Percentiles rank a stretch among this genome's conserved stretches.
Evolutionary conservation across 2,329 filamentous ascomycete genomes (phyloP).

Genomic region (Teratosphaeria gauchensis): DNA sequence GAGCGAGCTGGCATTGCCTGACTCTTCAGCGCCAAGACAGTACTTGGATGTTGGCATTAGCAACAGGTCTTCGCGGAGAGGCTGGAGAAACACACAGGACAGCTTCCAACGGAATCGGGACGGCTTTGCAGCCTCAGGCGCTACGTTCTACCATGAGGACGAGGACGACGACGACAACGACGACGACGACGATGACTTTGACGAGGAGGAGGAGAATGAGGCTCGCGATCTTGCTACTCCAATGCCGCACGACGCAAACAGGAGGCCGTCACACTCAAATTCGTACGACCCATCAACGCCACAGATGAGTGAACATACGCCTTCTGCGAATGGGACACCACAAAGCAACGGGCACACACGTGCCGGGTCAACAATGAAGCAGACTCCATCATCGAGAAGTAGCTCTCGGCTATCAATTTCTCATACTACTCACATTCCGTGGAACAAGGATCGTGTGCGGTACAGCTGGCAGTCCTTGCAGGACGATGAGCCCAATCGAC

Average conservation of each 20-base stretch:
- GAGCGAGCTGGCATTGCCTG: neutral
- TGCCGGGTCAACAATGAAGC: conserved; percentile 2
- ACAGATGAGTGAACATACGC: neutral
- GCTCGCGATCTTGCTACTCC: conserved; percentile 14
- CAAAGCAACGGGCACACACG: conserved; percentile 2
- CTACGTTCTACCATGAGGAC: neutral
- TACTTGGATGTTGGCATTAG: neutral
- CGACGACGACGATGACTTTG: conserved; percentile 4
- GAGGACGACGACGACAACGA: conserved; percentile 8
- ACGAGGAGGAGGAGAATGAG: conserved; percentile 6
- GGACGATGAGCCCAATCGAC: conserved; percentile 27
- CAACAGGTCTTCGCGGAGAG: neutral
- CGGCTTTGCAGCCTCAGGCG: neutral
- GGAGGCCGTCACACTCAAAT: conserved; percentile 6
- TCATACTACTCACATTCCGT: conserved; percentile 18
- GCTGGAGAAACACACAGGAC: neutral
- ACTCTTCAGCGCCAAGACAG: neutral
- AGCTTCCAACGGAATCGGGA: neutral
- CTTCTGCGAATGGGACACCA: neutral
- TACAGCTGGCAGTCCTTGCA: conserved; percentile 30
- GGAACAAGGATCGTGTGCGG: conserved; percentile 23
- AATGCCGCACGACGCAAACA: conserved; percentile 10
- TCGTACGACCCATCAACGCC: neutral
- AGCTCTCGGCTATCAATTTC: conserved; percentile 6
- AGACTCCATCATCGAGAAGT: conserved; percentile 5